phyloP scores from a whole-genome alignment of 306 rosid species.

The Acacia acuminata region DNA sequence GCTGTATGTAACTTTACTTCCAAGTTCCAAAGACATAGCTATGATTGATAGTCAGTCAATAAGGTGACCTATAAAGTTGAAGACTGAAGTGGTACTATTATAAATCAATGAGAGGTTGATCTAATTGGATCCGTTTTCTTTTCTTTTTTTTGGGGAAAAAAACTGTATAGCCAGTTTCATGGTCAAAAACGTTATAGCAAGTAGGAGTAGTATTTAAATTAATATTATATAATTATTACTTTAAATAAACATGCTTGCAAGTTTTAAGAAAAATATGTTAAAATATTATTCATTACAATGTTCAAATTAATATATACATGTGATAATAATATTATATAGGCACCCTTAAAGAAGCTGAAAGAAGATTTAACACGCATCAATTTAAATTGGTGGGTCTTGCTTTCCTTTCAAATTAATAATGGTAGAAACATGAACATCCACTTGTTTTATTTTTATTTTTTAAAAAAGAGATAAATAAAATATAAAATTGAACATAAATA shows the following conservation, averaged over 20 bases:
- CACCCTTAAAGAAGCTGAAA: neutral
- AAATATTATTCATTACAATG: neutral
- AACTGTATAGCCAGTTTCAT: no score
- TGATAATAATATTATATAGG: neutral
- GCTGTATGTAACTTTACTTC: conserved; percentile 44
- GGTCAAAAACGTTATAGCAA: no score
- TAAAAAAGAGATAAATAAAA: neutral
- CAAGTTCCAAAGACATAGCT: conserved; percentile 48
- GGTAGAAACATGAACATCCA: neutral
- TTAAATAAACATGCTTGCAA: neutral
- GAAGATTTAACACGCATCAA: neutral
- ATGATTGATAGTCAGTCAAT: neutral
- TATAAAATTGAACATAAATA: neutral
- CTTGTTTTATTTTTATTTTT: neutral
- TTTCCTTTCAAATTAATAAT: neutral
- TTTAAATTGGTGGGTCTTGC: neutral
- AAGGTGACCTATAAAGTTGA: neutral
- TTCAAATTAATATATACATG: neutral
- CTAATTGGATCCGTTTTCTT: neutral
- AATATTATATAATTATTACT: neutral
- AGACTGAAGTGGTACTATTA: neutral
- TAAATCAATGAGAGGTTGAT: neutral
- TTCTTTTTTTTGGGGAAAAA: no score
- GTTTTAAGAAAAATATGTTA: neutral
- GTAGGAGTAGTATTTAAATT: neutral